Base-by-base conservation (phyloP, 306 rosid genomes). In the Fragaria nilgerrensis region DNA sequence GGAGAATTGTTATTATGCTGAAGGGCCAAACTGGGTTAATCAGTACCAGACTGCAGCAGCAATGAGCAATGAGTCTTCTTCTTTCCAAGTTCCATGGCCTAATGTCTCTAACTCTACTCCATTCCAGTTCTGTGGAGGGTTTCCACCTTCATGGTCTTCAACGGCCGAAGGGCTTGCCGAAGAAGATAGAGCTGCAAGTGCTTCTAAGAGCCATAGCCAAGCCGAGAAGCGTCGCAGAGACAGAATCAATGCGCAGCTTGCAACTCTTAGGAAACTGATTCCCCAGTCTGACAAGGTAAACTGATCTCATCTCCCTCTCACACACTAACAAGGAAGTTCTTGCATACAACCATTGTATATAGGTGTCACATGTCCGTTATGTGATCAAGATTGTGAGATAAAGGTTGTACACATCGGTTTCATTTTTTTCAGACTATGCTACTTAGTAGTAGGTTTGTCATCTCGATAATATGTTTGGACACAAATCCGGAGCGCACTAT, bases 211-310 rank as follows among this genome's bases (percentile, higher is more conserved):
- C 89, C 99, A 96, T 73, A 92, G 99, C 82, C 96, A 83, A 82
- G 98, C 99, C 0, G 99, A 96, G 87, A 96, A 96, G 83, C 70
- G 99, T 50, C 92, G 99, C 6, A 86, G 99, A 72, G 99, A 96
- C 66, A 82, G 99, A 69, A 96, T 96, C 81, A 96, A 92, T 88
- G 85, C 93, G 9, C 99, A 96, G 83, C 99, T 96, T 80, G 86
- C 97, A 13, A 88, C 88, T 77, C 98, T 96, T 61, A 89, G 99
- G 87, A 92, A 91, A 78, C 87, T 92, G 11, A 89, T 96, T 81
- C 99, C 99, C 77, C 88, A 84, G 73, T 96, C 99, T 45, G 98
- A 96, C 62, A 96, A 96, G 98, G 99, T 92, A 79, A 63, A 16
- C 22, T 63, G 7, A 61, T 61, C 66, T 61, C 39, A 10, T 58